Percentiles rank a stretch among this genome's conserved stretches.
These are phyloP conservation scores for Abrus pulchellus DNA, from an alignment of 306 rosid genomes.

Conservation along the genomic window DNA sequence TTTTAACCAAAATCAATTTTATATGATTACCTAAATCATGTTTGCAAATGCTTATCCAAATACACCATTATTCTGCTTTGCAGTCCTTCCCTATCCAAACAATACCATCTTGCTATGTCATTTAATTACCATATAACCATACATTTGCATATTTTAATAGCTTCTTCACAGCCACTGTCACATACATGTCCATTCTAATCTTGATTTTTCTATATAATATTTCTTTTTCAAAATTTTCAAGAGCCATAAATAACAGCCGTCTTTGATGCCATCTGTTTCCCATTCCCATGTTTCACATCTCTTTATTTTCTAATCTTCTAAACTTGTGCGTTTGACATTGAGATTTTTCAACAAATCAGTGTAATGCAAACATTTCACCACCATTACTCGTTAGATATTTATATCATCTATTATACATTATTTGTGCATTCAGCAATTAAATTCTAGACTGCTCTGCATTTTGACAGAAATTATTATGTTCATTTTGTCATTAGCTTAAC, in stretches of 20 bases:
- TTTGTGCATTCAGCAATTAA: constrained; percentile 11
- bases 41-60: too few species aligned
- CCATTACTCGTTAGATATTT: background rate
- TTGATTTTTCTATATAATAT: background rate
- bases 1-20: too few species aligned
- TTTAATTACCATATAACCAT: background rate
- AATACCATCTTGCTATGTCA: background rate
- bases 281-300: background rate
- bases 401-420: constrained; percentile 7
- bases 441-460: background rate
- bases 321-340: background rate
- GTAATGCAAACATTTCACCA: constrained; percentile 21
- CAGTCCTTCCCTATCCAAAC: background rate
- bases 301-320: background rate
- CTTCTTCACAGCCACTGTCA: background rate
- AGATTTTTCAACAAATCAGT: background rate
- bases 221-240: background rate
- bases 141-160: background rate
- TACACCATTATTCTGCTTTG: background rate
- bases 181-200: background rate
- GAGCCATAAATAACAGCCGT: constrained; percentile 1
- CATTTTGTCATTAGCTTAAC: background rate
- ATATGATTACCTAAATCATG: too few species aligned
- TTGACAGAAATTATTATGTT: background rate
- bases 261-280: background rate